Percentiles rank a stretch among this genome's conserved stretches.
phyloP scores from a whole-genome alignment of 1,139 yeast genomes.

The Geotrichum citri-aurantii region DNA sequence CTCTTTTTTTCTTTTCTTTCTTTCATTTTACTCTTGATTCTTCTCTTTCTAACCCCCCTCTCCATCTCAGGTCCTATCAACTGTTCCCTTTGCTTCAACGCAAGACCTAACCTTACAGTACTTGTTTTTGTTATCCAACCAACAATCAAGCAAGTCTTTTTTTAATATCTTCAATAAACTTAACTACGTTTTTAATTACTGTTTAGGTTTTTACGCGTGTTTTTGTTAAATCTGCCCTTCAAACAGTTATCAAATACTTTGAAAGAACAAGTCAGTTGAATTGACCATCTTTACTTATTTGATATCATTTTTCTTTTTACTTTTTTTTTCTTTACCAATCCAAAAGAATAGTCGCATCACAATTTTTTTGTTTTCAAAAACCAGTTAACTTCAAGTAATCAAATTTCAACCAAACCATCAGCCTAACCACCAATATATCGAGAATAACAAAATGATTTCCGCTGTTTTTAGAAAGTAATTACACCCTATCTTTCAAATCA shows the following conservation, averaged over 20 bases:
- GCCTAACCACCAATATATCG: background rate
- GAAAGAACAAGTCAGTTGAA: background rate
- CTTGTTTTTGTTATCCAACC: background rate
- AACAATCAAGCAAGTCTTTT: background rate
- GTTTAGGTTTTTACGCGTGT: background rate
- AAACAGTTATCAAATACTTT: background rate
- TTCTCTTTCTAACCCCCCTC: background rate
- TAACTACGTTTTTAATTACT: background rate
- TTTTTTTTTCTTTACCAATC: background rate
- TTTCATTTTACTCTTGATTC: background rate
- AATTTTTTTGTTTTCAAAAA: background rate
- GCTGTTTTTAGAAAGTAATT: background rate
- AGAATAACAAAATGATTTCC: background rate
- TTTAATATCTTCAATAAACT: background rate
- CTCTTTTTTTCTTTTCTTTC: background rate
- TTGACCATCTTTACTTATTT: background rate
- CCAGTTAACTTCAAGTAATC: background rate
- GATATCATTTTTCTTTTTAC: background rate
- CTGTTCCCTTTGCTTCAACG: conserved; percentile 9
- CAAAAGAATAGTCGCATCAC: background rate
- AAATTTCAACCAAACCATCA: background rate
- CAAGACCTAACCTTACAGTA: background rate
- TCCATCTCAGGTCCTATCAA: background rate
- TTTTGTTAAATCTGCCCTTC: background rate
- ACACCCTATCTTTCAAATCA: background rate